These are phyloP conservation scores for Trichoderma arundinaceum DNA, from an alignment of 2,329 filamentous ascomycete species.

Conservation along the genomic window DNA sequence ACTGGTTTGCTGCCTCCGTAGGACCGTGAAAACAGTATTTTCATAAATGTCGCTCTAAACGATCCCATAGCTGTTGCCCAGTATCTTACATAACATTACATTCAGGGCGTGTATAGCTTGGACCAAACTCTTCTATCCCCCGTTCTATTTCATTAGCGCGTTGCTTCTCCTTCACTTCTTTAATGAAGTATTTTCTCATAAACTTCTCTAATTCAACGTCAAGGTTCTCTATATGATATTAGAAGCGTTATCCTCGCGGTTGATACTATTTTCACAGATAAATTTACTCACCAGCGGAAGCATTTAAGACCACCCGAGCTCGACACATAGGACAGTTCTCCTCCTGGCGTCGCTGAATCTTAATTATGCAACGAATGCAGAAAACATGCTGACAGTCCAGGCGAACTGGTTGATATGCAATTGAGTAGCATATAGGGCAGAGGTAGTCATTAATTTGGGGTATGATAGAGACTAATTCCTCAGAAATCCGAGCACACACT, in stretches of 20 bases:
- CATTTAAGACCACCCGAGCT: slow-evolving; percentile 70
- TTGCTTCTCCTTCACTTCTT: slow-evolving; percentile 70
- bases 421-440: slow-evolving; percentile 78
- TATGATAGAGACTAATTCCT: slow-evolving; percentile 73
- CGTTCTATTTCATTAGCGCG: slow-evolving; percentile 75
- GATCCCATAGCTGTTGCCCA: not conserved
- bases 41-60: not conserved
- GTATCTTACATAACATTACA: slow-evolving; percentile 48
- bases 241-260: not conserved
- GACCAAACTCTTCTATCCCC: slow-evolving; percentile 74
- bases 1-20: not conserved
- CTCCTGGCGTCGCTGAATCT: slow-evolving; percentile 74
- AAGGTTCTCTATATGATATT: slow-evolving; percentile 61
- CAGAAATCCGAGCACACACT: slow-evolving; percentile 75
- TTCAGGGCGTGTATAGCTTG: slow-evolving; percentile 63
- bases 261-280: slow-evolving; percentile 3
- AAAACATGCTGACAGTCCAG: slow-evolving; percentile 78
- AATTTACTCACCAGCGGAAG: slow-evolving; percentile 63
- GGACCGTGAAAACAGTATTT: not conserved
- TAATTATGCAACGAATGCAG: slow-evolving; percentile 82
- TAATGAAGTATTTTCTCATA: slow-evolving; percentile 76
- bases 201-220: slow-evolving; percentile 72
- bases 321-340: slow-evolving; percentile 78
- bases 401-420: slow-evolving; percentile 82
- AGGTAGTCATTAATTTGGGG: slow-evolving; percentile 85